Conservation (phyloP, 164 flowering plant genomes). For the Berberis thunbergii region DNA sequence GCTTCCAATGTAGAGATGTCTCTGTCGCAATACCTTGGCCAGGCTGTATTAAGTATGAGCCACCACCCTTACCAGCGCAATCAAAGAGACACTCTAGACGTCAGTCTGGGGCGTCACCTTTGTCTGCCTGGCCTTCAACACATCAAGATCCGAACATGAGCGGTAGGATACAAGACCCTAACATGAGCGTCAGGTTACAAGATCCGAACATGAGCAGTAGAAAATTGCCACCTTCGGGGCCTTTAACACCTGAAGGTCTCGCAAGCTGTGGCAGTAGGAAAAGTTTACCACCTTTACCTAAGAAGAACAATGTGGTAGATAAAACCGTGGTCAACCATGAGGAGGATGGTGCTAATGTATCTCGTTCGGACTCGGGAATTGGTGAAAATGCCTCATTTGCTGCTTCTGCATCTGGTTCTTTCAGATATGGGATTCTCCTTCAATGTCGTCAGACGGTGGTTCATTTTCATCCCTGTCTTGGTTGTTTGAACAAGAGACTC, state of each 20-base stretch:
- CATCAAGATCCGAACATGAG: not conserved
- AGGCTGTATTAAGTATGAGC: slow-evolving; percentile 43
- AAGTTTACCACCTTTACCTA: slow-evolving; percentile 59
- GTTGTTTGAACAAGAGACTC: slow-evolving; percentile 9
- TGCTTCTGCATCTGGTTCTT: slow-evolving; percentile 22
- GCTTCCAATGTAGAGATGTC: slow-evolving; percentile 72
- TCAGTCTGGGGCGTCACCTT: slow-evolving; percentile 10
- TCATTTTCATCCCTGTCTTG: slow-evolving; percentile 10
- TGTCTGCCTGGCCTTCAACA: slow-evolving; percentile 5
- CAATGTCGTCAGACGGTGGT: slow-evolving; percentile 6
- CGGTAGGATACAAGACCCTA: not conserved
- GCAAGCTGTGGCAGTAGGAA: slow-evolving; percentile 10
- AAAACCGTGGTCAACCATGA: slow-evolving; percentile 17
- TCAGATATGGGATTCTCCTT: slow-evolving; percentile 19
- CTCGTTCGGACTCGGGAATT: slow-evolving; percentile 30
- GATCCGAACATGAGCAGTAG: not conserved
- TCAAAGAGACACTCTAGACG: slow-evolving; percentile 43
- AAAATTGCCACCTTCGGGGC: too few relatives aligned
- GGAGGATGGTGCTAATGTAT: slow-evolving; percentile 30
- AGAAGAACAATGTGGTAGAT: slow-evolving; percentile 30
- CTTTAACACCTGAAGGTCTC: not conserved
- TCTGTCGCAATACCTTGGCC: slow-evolving; percentile 89
- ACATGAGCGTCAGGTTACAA: not conserved
- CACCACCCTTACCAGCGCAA: slow-evolving; percentile 27
- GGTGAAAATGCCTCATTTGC: slow-evolving; percentile 34